phyloP scores from a whole-genome alignment of 108 stramenopile species.

The Schizochytrium sp. region DNA sequence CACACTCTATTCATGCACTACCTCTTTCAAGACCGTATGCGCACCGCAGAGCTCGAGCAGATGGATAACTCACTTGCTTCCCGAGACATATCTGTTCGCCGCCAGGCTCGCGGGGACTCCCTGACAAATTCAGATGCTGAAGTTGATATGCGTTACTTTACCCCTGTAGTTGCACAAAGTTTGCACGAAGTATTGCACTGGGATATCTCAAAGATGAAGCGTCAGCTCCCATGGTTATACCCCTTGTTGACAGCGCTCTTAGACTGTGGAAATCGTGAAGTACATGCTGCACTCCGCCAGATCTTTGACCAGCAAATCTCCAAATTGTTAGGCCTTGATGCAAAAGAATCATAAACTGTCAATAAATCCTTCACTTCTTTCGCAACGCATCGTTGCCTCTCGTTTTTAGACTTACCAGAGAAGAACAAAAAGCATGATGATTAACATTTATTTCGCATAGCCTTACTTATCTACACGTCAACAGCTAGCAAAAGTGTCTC shows the following conservation, averaged over 20 bases:
- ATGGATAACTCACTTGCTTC: not conserved
- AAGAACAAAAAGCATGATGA: no score
- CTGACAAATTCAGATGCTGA: not conserved
- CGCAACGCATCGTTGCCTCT: no score
- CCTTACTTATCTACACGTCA: no score
- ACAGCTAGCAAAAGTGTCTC: no score
- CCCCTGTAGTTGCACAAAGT: constrained; percentile 16
- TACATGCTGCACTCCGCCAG: constrained; percentile 38
- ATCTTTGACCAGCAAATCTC: constrained; percentile 55
- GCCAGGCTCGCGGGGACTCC: not conserved
- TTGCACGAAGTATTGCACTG: constrained; percentile 52
- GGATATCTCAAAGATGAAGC: constrained; percentile 33
- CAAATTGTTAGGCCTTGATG: constrained; percentile 37
- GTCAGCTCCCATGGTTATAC: constrained; percentile 52
- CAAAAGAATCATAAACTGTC: no score
- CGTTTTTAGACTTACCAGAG: no score
- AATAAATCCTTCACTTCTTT: no score
- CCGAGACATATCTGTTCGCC: not conserved
- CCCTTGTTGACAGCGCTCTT: constrained; percentile 49
- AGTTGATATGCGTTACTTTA: constrained; percentile 35
- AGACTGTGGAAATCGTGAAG: constrained; percentile 57
- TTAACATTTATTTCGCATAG: no score
- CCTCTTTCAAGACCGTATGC: constrained; percentile 52
- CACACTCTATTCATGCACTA: constrained; percentile 59
- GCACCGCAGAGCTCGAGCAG: not conserved